phyloP scores from a whole-genome alignment of 345 rosid species.

The Dipteronia dyeriana region DNA sequence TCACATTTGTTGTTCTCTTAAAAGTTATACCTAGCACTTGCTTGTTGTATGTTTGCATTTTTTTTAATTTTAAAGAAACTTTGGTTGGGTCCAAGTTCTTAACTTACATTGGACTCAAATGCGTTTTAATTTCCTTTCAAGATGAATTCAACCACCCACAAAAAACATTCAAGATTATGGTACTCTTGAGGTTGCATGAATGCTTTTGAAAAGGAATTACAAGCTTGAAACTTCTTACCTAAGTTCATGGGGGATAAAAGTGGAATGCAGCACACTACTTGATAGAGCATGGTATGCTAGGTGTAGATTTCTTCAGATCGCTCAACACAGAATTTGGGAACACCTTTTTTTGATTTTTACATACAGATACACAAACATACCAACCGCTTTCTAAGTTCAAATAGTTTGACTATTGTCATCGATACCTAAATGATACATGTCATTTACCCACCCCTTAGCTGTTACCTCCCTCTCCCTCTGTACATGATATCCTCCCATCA shows the following conservation, averaged over 20 bases:
- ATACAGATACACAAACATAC: background rate
- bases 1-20: background rate
- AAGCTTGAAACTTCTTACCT: background rate
- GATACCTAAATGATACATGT: background rate
- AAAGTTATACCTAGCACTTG: background rate
- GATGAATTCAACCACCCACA: background rate
- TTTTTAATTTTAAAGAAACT: background rate
- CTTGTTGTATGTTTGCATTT: slow-evolving; percentile 1
- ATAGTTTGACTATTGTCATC: background rate
- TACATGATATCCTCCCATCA: background rate
- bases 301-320: background rate
- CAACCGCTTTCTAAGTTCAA: background rate
- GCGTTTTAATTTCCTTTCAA: background rate
- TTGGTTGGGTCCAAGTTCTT: background rate
- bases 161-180: background rate
- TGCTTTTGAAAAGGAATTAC: background rate
- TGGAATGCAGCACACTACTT: background rate
- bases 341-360: background rate
- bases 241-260: background rate
- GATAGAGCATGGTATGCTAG: background rate
- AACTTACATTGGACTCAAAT: background rate
- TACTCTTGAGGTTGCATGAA: background rate
- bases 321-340: background rate
- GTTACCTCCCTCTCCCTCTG: background rate
- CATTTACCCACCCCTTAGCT: background rate